Evolutionary conservation across 1,284 basidiomycete genomes (phyloP).

Genomic region (Trichosporon inkin): DNA sequence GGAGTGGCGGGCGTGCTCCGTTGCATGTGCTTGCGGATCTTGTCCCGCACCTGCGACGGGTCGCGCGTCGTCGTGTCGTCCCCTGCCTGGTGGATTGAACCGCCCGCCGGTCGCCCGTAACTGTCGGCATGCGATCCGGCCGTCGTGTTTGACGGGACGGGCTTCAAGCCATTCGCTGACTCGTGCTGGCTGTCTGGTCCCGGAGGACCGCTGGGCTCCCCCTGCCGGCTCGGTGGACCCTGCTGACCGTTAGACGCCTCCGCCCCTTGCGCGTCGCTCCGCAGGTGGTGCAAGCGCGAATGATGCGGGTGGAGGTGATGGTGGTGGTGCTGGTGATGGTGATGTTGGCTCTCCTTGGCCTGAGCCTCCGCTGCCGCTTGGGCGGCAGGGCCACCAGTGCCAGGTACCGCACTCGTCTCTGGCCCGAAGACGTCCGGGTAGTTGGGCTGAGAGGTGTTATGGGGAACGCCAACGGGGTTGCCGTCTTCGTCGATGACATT

Average conservation of each 20-base stretch:
- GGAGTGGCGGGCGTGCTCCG: conserved; percentile 54
- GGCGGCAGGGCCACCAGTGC: neutral
- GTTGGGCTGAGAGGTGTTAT: neutral
- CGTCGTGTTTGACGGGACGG: conserved; percentile 24
- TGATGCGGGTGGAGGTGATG: no score
- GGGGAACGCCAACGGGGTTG: neutral
- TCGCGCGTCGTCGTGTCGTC: conserved; percentile 50
- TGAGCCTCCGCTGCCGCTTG: neutral
- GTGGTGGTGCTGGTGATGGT: neutral
- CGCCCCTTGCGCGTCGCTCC: no score
- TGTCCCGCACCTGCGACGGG: conserved; percentile 55
- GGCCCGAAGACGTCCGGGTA: neutral
- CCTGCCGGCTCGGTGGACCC: no score
- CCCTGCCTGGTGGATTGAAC: neutral
- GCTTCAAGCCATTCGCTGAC: conserved; percentile 21
- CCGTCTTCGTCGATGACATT: neutral
- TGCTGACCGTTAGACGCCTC: no score
- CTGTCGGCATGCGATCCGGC: neutral
- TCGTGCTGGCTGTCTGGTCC: neutral
- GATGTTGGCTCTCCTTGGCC: neutral
- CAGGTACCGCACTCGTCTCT: neutral
- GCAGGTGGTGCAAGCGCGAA: no score
- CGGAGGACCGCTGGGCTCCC: no score
- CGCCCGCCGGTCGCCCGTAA: neutral
- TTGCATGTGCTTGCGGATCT: conserved; percentile 58